These are phyloP conservation scores for Monosporascus sp. DNA, from an alignment of 2,329 filamentous ascomycete genomes.

Conservation along the genomic window DNA sequence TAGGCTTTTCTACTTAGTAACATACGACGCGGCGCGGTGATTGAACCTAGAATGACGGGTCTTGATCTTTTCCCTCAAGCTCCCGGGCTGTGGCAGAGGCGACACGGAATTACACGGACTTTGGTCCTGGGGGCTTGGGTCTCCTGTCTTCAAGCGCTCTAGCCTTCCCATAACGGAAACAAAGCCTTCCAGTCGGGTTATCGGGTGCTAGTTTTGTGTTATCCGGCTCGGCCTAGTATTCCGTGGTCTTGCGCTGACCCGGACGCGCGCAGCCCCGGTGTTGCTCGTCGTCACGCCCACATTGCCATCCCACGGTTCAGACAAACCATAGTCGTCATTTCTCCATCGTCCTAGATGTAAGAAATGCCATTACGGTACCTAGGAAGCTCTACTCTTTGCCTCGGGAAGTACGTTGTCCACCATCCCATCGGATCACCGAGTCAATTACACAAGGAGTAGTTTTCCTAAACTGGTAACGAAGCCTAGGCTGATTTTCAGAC, in stretches of 20 bases:
- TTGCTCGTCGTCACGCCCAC: background rate
- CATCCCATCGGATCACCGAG: background rate
- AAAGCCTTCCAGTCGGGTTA: background rate
- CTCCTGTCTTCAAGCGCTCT: slow-evolving; percentile 6
- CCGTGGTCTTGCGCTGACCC: too few species aligned
- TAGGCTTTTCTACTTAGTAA: slow-evolving; percentile 7
- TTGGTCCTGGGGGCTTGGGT: slow-evolving; percentile 20
- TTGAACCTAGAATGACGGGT: slow-evolving; percentile 15
- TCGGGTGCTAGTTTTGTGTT: slow-evolving; percentile 1
- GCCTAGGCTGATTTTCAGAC: background rate
- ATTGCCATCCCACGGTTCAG: background rate
- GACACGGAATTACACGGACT: slow-evolving; percentile 13
- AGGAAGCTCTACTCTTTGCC: background rate
- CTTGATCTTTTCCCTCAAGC: background rate
- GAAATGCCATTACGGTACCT: background rate
- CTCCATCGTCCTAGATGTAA: background rate
- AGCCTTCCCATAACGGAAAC: slow-evolving; percentile 11
- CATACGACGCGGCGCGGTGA: slow-evolving; percentile 7
- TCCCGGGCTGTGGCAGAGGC: background rate
- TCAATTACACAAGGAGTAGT: background rate
- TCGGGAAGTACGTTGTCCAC: background rate
- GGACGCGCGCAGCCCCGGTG: background rate
- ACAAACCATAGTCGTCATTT: background rate
- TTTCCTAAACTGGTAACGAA: background rate
- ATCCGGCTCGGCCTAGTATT: background rate